These are phyloP conservation scores for Neurospora sp. DNA, from an alignment of 495 filamentous ascomycete species.

Conservation along the genomic window DNA sequence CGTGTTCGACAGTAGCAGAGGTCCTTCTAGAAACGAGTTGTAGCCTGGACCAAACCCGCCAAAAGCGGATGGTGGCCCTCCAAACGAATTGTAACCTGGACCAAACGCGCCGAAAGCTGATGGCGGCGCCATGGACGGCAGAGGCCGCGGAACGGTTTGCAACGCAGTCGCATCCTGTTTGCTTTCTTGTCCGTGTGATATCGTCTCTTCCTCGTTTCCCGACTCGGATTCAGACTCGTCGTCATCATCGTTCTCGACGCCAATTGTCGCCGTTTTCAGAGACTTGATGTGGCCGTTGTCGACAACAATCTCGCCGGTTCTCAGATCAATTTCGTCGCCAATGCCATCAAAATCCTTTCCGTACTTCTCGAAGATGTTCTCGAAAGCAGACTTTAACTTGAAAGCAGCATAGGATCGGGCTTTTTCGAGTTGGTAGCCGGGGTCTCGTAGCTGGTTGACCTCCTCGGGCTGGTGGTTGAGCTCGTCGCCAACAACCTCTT, in stretches of 20 bases:
- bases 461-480: constrained; percentile 30
- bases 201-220: constrained; percentile 19
- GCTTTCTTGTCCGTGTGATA: constrained; percentile 8
- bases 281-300: constrained; percentile 73
- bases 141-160: not conserved
- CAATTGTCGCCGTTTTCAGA: constrained; percentile 25
- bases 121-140: not conserved
- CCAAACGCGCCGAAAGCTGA: constrained; percentile 5
- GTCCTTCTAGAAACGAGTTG: not conserved
- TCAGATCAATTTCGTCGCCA: constrained; percentile 35
- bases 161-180: not conserved
- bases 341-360: constrained; percentile 67
- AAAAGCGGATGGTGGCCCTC: not conserved
- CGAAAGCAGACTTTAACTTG: constrained; percentile 69
- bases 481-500: constrained; percentile 34
- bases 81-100: not conserved
- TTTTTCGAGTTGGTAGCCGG: constrained; percentile 43
- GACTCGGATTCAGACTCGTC: constrained; percentile 5
- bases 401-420: constrained; percentile 50
- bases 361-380: constrained; percentile 84
- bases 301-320: constrained; percentile 67
- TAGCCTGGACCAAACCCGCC: constrained; percentile 1
- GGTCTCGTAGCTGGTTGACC: constrained; percentile 34
- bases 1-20: constrained; percentile 1
- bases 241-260: constrained; percentile 33